Evolutionary conservation across 2,329 filamentous ascomycete species (phyloP), one percentile per base, ranked within the genome.

Genomic region (Xylariomycetidae sp.): DNA sequence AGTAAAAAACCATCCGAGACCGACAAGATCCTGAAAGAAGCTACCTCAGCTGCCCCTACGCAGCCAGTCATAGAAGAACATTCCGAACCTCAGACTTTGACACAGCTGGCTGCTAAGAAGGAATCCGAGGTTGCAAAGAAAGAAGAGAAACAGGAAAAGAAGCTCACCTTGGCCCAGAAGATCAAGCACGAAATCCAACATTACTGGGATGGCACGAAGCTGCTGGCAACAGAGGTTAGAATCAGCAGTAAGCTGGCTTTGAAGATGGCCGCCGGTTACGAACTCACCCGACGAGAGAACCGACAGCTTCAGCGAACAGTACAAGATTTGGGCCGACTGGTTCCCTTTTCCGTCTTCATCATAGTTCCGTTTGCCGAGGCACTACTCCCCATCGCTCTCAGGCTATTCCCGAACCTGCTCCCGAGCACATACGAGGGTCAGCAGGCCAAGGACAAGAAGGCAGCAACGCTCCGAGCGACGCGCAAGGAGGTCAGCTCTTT

Each of bases 131-230:
- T 74, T 7, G 72, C 77, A 36, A 79, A 80, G 54, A 73, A 77
- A 46, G 78, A 85, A 62, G 71, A 80, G 48, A 83, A 85, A 60
- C 81, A 85, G 41, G 75, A 82, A 50, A 88, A 89, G 69, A 96
- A 95, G 58, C 66, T 95, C 63, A 95, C 89, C 0, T 31, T 97
- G 2, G 83, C 80, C 62, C 86, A 97, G 60, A 94, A 89, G 67
- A 81, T 98, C 55, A 98, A 95, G 74, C 89, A 94, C 61, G 92
- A 98, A 63, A 74, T 72, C 11, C 79, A 82, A 42, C 92, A 98
- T 62, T 98, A 98, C 67, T 97, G 92, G 90, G 92, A 98, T 63
- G 92, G 92, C 40, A 97, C 88, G 17, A 98, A 98, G 65, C 72
- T 98, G 53, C 70, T 98, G 48, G 89, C 83, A 15, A 85, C 88